Evolutionary conservation across 1,284 basidiomycete species (phyloP), one percentile per base, ranked within the genome.

Genomic region (Cerrena zonata): DNA sequence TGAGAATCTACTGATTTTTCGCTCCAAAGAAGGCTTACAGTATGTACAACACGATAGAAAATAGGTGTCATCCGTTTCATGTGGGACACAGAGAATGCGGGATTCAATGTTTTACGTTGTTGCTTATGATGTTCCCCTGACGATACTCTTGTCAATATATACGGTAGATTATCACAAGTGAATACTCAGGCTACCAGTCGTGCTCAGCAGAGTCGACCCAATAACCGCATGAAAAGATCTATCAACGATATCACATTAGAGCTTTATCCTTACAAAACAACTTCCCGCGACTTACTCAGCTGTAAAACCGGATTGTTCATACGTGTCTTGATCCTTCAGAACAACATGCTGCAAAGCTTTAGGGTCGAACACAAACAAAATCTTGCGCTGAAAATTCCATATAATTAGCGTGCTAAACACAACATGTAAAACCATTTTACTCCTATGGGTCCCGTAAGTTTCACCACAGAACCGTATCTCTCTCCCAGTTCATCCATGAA

Each of bases 1-100:
- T 51, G 11, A 30, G 5, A 36, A n/a, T n/a, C n/a, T 22, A 5
- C 23, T 43, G 24, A 37, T 21, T 21, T n/a, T 25, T 10, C 37
- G n/a, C 10, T 27, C 37, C 36, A 23, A 39, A 36, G 19, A 18
- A 13, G 26, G n/a, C 42, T 19, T 48, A 69, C 67, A 54, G 66
- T 57, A 26, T 62, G 53, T 5, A 62, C 58, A 21, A 68, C 57
- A 13, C 58, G 49, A 50, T 67, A 66, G 48, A 71, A 67, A 5
- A 69, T 52, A 1, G 68, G 68, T 15, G 65, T 59, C 47, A 69
- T 58, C 37, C 64, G 59, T 10, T 65, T 61, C 38, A 70, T 61
- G 36, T 62, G 59, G 11, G 56, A 55, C 7, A 62, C 59, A 7
- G 66, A 65, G 51, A 71, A 70, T 4, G 68, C 61, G 0, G 65